Percentiles rank a stretch among this genome's conserved stretches.
Evolutionary conservation across 495 filamentous ascomycete genomes (phyloP).

Genomic region (Daldinia decipiens): DNA sequence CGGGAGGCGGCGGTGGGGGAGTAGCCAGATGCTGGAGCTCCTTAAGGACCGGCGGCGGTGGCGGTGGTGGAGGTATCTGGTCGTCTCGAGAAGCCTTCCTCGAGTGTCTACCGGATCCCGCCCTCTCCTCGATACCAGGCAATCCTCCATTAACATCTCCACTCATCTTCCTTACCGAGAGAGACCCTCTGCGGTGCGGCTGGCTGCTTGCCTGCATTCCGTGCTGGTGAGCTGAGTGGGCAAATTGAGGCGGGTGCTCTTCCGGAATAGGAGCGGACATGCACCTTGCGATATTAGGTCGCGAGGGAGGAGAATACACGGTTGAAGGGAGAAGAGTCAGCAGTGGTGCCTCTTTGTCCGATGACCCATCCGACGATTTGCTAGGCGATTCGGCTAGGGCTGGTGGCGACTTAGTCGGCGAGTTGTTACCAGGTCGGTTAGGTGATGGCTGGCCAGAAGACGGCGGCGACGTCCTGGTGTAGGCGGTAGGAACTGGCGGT

Average conservation of each 20-base stretch:
- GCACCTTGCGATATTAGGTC: slow-evolving; percentile 67
- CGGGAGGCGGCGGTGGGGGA: slow-evolving; percentile 74
- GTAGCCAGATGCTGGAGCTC: slow-evolving; percentile 85
- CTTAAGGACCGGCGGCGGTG: slow-evolving; percentile 70
- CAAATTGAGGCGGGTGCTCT: slow-evolving; percentile 57
- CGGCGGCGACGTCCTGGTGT: slow-evolving; percentile 45
- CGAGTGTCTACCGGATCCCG: slow-evolving; percentile 58
- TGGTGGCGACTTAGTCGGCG: slow-evolving; percentile 36
- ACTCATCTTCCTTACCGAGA: slow-evolving; percentile 53
- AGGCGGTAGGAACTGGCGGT: slow-evolving; percentile 70
- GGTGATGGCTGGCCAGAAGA: slow-evolving; percentile 47
- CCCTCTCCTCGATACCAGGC: slow-evolving; percentile 70
- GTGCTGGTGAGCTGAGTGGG: slow-evolving; percentile 60
- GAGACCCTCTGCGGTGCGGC: slow-evolving; percentile 43
- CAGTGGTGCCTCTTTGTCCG: slow-evolving; percentile 37
- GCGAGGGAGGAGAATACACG: slow-evolving; percentile 69
- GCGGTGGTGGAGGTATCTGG: slow-evolving; percentile 61
- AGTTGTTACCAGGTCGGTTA: slow-evolving; percentile 43
- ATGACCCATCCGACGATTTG: slow-evolving; percentile 31
- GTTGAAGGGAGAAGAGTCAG: slow-evolving; percentile 66
- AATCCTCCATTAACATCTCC: slow-evolving; percentile 46
- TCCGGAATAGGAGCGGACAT: slow-evolving; percentile 79
- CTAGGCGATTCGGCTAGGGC: slow-evolving; percentile 44
- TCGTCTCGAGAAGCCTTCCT: slow-evolving; percentile 53
- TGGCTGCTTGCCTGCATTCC: slow-evolving; percentile 60